phyloP scores from a whole-genome alignment of 192 early-diverging fungal genomes.

The Coemansia sp. region DNA sequence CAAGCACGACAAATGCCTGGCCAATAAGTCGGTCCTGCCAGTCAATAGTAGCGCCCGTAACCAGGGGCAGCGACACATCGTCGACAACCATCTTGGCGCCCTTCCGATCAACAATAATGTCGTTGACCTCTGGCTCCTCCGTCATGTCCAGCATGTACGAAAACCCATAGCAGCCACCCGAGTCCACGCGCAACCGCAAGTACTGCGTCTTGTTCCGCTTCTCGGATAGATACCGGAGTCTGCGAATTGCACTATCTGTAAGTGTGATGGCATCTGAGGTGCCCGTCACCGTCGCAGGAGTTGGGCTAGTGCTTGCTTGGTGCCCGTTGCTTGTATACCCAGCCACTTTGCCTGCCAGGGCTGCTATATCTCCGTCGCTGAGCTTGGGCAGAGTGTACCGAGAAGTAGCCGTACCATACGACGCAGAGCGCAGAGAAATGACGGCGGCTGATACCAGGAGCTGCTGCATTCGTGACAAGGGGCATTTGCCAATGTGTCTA shows the following conservation, averaged over 20 bases:
- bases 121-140: conserved; percentile 62
- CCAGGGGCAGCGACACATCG: conserved; percentile 66
- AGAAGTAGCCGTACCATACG: not conserved
- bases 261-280: conserved; percentile 23
- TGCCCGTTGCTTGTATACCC: conserved; percentile 8
- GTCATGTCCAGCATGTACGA: conserved; percentile 79
- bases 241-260: conserved; percentile 40
- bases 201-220: conserved; percentile 50
- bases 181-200: conserved; percentile 74
- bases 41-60: conserved; percentile 74
- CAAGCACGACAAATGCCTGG: conserved; percentile 69
- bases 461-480: not conserved
- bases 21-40: conserved; percentile 81
- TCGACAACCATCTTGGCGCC: conserved; percentile 75
- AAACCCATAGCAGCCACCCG: conserved; percentile 86
- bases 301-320: conserved; percentile 1
- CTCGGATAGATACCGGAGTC: conserved; percentile 42
- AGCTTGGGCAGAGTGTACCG: conserved; percentile 44
- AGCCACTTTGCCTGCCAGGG: conserved; percentile 21
- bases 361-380: conserved; percentile 14
- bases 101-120: conserved; percentile 68
- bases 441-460: not conserved
- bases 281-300: not conserved
- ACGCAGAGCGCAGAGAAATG: not conserved
- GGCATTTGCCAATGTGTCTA: not conserved